phyloP scores from a whole-genome alignment of 169 alveolate species.

The Plasmodium vivax region DNA sequence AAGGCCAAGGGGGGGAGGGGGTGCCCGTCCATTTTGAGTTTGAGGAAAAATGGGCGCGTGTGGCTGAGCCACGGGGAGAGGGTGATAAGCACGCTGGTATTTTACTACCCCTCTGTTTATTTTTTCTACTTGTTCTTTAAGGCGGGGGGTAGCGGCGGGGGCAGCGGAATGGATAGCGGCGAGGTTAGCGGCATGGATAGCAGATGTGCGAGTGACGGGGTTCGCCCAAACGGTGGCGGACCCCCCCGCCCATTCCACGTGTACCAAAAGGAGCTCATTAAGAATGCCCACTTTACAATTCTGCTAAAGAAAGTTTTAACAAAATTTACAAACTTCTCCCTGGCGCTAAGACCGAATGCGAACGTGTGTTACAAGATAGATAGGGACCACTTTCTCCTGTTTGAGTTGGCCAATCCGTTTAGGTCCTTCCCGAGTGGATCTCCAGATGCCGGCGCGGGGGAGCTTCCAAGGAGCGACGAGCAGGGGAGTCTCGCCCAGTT shows the following conservation, averaged over 20 bases:
- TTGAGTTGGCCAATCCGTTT: conserved; percentile 23
- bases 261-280: conserved; percentile 27
- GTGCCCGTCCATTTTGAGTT: conserved; percentile 24
- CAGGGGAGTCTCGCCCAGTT: neutral
- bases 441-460: neutral
- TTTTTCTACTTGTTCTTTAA: conserved; percentile 49
- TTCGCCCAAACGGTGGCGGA: neutral
- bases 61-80: conserved; percentile 64
- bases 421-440: neutral
- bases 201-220: neutral
- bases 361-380: conserved; percentile 46
- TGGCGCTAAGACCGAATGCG: conserved; percentile 34
- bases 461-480: neutral
- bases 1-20: conserved; percentile 12
- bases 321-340: conserved; percentile 1
- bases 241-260: neutral
- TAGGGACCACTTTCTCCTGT: conserved; percentile 9
- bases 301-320: conserved; percentile 13
- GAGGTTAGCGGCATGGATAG: neutral
- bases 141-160: neutral
- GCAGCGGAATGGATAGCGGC: neutral
- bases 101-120: conserved; percentile 45
- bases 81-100: conserved; percentile 55
- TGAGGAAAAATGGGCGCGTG: conserved; percentile 66
- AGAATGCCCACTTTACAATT: conserved; percentile 8